A percentile compares a stretch with the other conserved stretches of the same genome.
Conservation (phyloP, 2,329 filamentous ascomycete genomes). For the Alternaria alternata region DNA sequence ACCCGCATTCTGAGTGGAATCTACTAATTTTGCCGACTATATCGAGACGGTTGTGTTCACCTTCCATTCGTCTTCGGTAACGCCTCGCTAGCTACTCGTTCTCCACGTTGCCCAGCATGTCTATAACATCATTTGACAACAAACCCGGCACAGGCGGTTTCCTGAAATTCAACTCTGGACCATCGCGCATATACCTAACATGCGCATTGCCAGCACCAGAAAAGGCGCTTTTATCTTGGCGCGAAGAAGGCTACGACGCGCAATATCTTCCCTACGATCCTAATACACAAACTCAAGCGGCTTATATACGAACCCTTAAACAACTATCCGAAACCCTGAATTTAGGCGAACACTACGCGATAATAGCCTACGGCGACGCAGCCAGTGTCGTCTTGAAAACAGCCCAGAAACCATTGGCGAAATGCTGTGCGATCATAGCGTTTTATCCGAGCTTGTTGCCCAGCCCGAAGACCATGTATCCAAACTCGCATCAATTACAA, state of each 20-base stretch:
- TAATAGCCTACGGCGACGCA: constrained; percentile 53
- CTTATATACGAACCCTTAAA: constrained; percentile 45
- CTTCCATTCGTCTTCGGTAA: neutral
- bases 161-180: constrained; percentile 48
- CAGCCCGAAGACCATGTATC: constrained; percentile 49
- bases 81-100: neutral
- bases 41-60: neutral
- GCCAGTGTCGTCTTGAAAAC: constrained; percentile 52
- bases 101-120: constrained; percentile 25
- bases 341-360: constrained; percentile 47
- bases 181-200: constrained; percentile 52
- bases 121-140: constrained; percentile 36
- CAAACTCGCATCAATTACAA: constrained; percentile 47
- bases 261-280: constrained; percentile 49
- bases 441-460: constrained; percentile 55
- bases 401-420: constrained; percentile 52
- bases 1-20: neutral
- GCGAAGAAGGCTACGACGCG: constrained; percentile 55
- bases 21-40: neutral
- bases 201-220: constrained; percentile 50
- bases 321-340: constrained; percentile 51
- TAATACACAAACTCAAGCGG: constrained; percentile 26
- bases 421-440: constrained; percentile 51
- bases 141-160: constrained; percentile 39
- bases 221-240: constrained; percentile 50